A percentile compares a stretch with the other conserved stretches of the same genome.
These are phyloP conservation scores for Trichosporon sp. DNA, from an alignment of 1,284 basidiomycete genomes.

Conservation along the genomic window DNA sequence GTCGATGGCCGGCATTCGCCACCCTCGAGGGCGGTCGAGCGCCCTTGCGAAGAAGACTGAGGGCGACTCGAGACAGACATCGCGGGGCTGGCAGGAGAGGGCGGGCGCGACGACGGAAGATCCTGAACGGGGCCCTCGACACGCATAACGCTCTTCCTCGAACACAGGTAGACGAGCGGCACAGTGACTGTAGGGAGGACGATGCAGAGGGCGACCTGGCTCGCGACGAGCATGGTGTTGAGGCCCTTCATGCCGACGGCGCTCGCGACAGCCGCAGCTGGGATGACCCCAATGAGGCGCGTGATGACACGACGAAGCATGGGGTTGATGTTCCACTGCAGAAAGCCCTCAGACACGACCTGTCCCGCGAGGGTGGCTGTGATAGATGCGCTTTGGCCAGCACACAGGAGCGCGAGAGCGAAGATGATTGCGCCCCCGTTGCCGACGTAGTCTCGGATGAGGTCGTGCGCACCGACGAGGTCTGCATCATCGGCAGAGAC, in stretches of 20 bases:
- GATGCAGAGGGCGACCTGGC: conserved; percentile 82
- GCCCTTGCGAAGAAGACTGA: background rate
- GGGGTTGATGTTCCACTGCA: conserved; percentile 82
- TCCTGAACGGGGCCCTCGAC: conserved; percentile 50
- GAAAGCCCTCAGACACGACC: conserved; percentile 88
- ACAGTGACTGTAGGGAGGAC: conserved; percentile 82
- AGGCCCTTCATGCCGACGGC: conserved; percentile 71
- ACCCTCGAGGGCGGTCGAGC: background rate
- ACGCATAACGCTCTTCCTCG: conserved; percentile 65
- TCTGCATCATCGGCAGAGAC: conserved; percentile 57
- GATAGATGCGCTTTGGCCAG: conserved; percentile 88
- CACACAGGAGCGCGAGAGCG: conserved; percentile 73
- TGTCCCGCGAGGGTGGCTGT: conserved; percentile 90
- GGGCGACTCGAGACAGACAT: background rate
- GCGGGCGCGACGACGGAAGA: background rate
- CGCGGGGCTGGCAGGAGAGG: background rate
- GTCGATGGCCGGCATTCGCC: background rate
- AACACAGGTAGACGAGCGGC: conserved; percentile 72
- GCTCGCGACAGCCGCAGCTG: conserved; percentile 73
- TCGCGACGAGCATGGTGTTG: conserved; percentile 74
- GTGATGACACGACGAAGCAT: conserved; percentile 76
- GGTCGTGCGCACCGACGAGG: conserved; percentile 72
- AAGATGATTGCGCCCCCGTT: conserved; percentile 73
- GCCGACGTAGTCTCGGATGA: conserved; percentile 65
- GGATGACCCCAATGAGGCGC: conserved; percentile 78